These are phyloP conservation scores for Pythium aquatile DNA, from an alignment of 352 stramenopile species.

Conservation along the genomic window DNA sequence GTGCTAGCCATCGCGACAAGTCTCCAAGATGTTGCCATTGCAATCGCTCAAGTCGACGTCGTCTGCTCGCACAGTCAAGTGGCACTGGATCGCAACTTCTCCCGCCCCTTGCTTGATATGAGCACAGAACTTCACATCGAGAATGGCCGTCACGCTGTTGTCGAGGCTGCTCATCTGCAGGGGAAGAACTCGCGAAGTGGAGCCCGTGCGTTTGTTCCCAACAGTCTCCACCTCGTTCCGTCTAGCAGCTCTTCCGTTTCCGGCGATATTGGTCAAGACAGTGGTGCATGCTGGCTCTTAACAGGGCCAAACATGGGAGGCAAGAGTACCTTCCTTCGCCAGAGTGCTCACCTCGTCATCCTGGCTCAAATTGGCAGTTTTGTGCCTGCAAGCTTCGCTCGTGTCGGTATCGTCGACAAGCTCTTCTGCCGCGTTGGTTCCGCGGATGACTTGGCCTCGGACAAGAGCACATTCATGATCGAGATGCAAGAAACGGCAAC, in stretches of 20 bases:
- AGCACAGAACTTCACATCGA: constrained; percentile 64
- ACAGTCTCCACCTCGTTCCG: constrained; percentile 57
- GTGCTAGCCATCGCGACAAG: constrained; percentile 33
- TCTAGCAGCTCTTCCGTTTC: neutral
- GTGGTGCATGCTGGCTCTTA: constrained; percentile 67
- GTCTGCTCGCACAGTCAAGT: constrained; percentile 65
- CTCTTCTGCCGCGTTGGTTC: constrained; percentile 83
- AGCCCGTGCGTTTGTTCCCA: constrained; percentile 60
- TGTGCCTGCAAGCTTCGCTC: constrained; percentile 70
- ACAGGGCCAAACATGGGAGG: constrained; percentile 89
- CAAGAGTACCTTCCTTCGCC: constrained; percentile 84
- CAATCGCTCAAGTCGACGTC: constrained; percentile 61
- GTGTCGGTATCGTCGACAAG: constrained; percentile 72
- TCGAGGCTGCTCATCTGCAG: constrained; percentile 58
- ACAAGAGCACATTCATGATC: constrained; percentile 86
- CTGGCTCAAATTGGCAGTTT: constrained; percentile 83
- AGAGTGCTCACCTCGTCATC: constrained; percentile 74
- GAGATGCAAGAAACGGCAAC: constrained; percentile 87
- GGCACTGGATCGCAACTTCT: constrained; percentile 62
- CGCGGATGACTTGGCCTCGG: constrained; percentile 71
- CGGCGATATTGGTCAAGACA: neutral
- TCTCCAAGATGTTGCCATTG: constrained; percentile 49
- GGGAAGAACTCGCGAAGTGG: constrained; percentile 46
- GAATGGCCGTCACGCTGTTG: constrained; percentile 62
- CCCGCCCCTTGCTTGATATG: constrained; percentile 50